Conservation (phyloP, 768 basidiomycete species). For the Gelatoporia subvermispora region DNA sequence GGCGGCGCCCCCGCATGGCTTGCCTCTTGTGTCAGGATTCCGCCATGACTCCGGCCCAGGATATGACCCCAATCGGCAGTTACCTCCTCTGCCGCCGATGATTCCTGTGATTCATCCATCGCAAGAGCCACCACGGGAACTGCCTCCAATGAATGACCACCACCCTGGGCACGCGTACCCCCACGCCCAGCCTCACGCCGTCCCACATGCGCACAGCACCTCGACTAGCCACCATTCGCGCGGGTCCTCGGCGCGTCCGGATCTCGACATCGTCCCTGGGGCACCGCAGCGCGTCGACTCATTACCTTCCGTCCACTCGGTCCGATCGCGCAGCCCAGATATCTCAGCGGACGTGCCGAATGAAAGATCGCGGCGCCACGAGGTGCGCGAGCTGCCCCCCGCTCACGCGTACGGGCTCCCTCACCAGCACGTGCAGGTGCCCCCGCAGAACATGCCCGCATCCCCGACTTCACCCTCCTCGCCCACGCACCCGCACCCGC, state of each 20-base stretch:
- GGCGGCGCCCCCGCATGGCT: constrained; percentile 19
- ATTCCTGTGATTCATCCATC: constrained; percentile 16
- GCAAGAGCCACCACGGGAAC: constrained; percentile 14
- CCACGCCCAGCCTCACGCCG: constrained; percentile 27
- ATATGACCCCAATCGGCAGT: constrained; percentile 20
- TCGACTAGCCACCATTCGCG: constrained; percentile 45
- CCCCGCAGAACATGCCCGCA: constrained; percentile 17
- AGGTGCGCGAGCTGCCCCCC: constrained; percentile 36
- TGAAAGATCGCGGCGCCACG: constrained; percentile 45
- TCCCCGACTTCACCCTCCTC: constrained; percentile 30
- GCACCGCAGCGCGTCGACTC: constrained; percentile 14
- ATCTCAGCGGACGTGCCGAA: constrained; percentile 19
- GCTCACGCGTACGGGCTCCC: constrained; percentile 25
- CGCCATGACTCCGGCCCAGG: constrained; percentile 23
- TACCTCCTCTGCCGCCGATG: constrained; percentile 22
- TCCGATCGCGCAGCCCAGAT: constrained; percentile 19
- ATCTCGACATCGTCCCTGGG: constrained; percentile 16
- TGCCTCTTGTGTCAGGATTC: constrained; percentile 20
- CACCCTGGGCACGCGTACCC: constrained; percentile 9
- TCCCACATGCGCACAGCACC: constrained; percentile 44
- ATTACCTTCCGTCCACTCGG: constrained; percentile 36
- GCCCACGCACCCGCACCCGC: constrained; percentile 18
- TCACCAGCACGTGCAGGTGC: constrained; percentile 28
- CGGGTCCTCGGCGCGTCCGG: constrained; percentile 28
- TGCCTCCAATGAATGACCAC: constrained; percentile 16